These are phyloP conservation scores for Pythium phragmiticola DNA, from an alignment of 352 stramenopile species.

Conservation along the genomic window DNA sequence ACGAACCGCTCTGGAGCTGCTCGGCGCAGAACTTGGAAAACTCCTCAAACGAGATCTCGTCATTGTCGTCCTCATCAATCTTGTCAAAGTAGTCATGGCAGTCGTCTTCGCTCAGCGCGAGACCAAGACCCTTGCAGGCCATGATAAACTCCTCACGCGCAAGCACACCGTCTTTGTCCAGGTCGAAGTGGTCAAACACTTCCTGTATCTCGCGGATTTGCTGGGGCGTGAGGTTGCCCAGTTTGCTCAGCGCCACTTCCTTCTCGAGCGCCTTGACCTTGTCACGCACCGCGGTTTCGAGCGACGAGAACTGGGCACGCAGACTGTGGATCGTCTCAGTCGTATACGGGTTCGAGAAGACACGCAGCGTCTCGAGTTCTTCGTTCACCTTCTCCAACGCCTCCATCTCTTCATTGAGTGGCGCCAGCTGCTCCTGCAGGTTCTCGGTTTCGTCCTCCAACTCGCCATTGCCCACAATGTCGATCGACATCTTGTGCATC, in stretches of 20 bases:
- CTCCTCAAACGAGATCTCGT: conserved; percentile 82
- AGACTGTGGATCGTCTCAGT: conserved; percentile 89
- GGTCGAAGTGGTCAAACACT: conserved; percentile 90
- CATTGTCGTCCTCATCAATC: conserved; percentile 78
- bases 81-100: conserved; percentile 89
- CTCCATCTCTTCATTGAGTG: conserved; percentile 78
- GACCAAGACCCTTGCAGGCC: conserved; percentile 85
- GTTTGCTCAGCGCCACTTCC: conserved; percentile 79
- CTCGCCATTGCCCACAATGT: conserved; percentile 22
- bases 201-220: conserved; percentile 89
- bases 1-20: conserved; percentile 86
- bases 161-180: conserved; percentile 84
- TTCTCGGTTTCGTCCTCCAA: conserved; percentile 22
- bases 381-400: conserved; percentile 83
- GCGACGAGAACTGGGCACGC: conserved; percentile 79
- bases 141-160: conserved; percentile 90
- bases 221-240: conserved; percentile 79
- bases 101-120: conserved; percentile 86
- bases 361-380: conserved; percentile 71
- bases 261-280: conserved; percentile 90
- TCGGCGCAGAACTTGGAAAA: conserved; percentile 88
- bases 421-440: conserved; percentile 30
- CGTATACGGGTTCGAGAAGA: conserved; percentile 89
- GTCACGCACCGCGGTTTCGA: conserved; percentile 75
- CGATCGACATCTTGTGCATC: conserved; percentile 15